Base-by-base conservation (phyloP, 1,139 yeast genomes). In the Debaryomyces singareniensis region DNA sequence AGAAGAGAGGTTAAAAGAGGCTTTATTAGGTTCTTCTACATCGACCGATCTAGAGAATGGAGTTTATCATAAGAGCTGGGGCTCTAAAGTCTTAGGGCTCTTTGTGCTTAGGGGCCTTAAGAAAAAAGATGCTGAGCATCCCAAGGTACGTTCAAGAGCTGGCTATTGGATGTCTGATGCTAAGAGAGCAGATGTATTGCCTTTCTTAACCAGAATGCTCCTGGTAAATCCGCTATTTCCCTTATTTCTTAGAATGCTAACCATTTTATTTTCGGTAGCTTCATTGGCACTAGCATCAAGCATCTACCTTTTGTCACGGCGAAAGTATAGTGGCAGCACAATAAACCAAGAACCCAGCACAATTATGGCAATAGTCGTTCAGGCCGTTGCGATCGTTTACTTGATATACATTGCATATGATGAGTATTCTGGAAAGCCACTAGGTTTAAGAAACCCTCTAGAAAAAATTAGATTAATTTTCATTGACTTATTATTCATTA, bases 401-500 rank as follows among this genome's bases (percentile, higher is more conserved):
- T 69, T 87, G 35, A 60, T 78, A 7, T 87, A 84, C 55, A 85
- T 89, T 51, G 78, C 95, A 2, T 79, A 78, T 45, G 97, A 91
- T 55, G 98, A 91, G 53, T 89, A 85, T 53, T 71, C 80, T 15
- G 94, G 96, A 13, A 82, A 85, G 50, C 98, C 97, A 0, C 57
- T 91, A 31, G 98, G 96, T 0, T 65, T 89, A 29, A 70, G 97
- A 40, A 77, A 84, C 39, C 94, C 96, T 0, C 63, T 75, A 41
- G 87, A 82, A 16, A 89, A 89, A 49, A 73, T 89, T 68, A 69
- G 86, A 45, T 69, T 87, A 35, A 68, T 75, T 33, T 65, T 87
- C 69, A 63, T 86, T 40, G 98, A 91, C 49, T 62, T 89, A 29
- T 59, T 89, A 22, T 86, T 91, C 54, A 85, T 91, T 39, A 86